Evolutionary conservation across 768 basidiomycete species (phyloP), one percentile per base, ranked within the genome.

Genomic region (Mycena kentingensis): DNA sequence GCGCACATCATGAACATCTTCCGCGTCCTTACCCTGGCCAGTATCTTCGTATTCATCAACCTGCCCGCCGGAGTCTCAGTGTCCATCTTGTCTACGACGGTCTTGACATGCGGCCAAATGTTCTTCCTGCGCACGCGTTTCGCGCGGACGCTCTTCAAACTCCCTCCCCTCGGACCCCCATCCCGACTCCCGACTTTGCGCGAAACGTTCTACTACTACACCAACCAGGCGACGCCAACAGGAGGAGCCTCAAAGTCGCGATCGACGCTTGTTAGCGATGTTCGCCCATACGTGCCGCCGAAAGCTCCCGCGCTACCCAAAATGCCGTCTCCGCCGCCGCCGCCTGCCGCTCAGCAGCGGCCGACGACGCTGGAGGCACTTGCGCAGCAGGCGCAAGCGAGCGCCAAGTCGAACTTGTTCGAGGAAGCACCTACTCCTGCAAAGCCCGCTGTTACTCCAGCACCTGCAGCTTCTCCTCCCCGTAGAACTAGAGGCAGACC

Each of bases 1-100:
- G 80, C 78, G 7, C 90, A 93, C 63, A 60, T 84, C 38, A 80
- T 86, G 77, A 90, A 91, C 63, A 65, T 72, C 31, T 75, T 93
- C 65, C 81, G 84, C 2, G 58, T 86, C 19, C 63, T 83, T n/a
- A 77, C 83, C 10, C 47, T 87, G 38, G 57, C 70, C 16, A 78
- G 75, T 46, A 65, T 73, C 52, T 76, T 43, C 63, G 83, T 67
- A 74, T 75, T 80, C 72, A 59, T 62, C 15, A 70, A 70, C 47
- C 80, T 94, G 65, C 85, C 91, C 25, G 72, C 82, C 2, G 93
- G 76, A 45, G 70, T 80, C 18, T 58, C 77, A 55, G 60, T 79
- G 22, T 72, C 74, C 11, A 67, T 79, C 15, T 39, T 78, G 28
- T 73, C 75, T 1, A 76, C 74, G 0, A 68, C 68, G 38, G 34